A percentile compares a stretch with the other conserved stretches of the same genome.
Evolutionary conservation across 2,329 filamentous ascomycete genomes (phyloP).

Genomic region (Neophaeococcomyces aloes): DNA sequence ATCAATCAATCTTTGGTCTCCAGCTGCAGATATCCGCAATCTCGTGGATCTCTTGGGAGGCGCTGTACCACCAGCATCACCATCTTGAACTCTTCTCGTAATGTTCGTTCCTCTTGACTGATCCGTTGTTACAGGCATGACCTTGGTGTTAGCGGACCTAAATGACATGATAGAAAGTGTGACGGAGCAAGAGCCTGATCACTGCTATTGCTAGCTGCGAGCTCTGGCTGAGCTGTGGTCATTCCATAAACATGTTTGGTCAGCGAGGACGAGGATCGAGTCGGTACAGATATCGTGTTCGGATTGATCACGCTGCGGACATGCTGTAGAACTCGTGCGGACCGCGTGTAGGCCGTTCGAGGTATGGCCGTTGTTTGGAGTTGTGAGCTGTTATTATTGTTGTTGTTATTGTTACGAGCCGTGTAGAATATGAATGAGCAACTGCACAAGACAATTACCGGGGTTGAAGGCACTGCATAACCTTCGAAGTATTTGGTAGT

Average conservation of each 20-base stretch:
- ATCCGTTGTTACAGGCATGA: slow-evolving; percentile 3
- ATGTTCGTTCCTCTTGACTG: background rate
- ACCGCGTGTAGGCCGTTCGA: background rate
- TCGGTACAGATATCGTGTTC: slow-evolving; percentile 7
- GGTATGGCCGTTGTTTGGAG: background rate
- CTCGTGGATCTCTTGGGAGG: slow-evolving; percentile 13
- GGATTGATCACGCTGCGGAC: slow-evolving; percentile 6
- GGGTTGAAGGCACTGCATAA: background rate
- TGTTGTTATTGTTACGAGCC: background rate
- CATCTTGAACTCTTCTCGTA: slow-evolving; percentile 13
- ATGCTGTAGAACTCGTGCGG: background rate
- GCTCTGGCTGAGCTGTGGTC: background rate
- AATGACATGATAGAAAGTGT: slow-evolving; percentile 5
- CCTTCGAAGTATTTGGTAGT: slow-evolving; percentile 1
- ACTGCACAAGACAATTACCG: background rate
- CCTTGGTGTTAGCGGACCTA: slow-evolving; percentile 3
- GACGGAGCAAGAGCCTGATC: slow-evolving; percentile 4
- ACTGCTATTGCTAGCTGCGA: slow-evolving; percentile 8
- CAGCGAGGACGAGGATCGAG: background rate
- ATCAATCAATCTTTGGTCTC: slow-evolving; percentile 21
- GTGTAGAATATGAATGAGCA: background rate
- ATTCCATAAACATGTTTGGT: slow-evolving; percentile 4
- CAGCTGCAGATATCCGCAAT: slow-evolving; percentile 16
- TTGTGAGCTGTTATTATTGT: background rate
- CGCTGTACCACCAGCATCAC: slow-evolving; percentile 20